Conservation (phyloP, 1,284 basidiomycete species). For the Vanrija sp. region DNA sequence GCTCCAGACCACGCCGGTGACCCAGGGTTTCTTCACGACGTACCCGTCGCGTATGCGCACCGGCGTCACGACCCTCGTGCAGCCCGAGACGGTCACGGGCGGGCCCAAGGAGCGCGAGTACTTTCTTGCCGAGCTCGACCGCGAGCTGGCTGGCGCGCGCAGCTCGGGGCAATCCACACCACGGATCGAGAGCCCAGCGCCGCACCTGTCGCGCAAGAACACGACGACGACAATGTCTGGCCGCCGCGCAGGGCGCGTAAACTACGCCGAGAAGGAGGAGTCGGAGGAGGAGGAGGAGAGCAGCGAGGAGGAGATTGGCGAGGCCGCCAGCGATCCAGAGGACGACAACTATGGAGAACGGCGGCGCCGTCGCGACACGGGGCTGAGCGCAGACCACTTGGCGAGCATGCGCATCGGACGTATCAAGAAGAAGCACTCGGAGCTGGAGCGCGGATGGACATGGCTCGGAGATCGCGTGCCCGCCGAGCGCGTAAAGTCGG, state of each 20-base stretch:
- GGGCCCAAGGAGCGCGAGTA: slow-evolving; percentile 49
- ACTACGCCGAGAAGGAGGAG: slow-evolving; percentile 81
- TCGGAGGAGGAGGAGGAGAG: slow-evolving; percentile 78
- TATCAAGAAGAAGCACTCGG: slow-evolving; percentile 51
- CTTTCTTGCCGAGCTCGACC: slow-evolving; percentile 38
- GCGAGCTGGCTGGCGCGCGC: slow-evolving; percentile 20
- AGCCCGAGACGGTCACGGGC: slow-evolving; percentile 62
- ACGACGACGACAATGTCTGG: slow-evolving; percentile 23
- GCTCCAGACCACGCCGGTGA: slow-evolving; percentile 26
- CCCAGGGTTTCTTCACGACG: slow-evolving; percentile 73
- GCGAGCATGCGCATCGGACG: slow-evolving; percentile 14
- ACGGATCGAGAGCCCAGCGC: slow-evolving; percentile 33
- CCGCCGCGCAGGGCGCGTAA: slow-evolving; percentile 63
- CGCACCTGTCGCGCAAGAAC: slow-evolving; percentile 33
- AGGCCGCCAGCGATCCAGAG: slow-evolving; percentile 62
- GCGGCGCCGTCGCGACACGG: slow-evolving; percentile 9
- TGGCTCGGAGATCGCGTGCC: slow-evolving; percentile 86
- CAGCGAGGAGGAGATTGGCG: slow-evolving; percentile 62
- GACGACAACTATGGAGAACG: slow-evolving; percentile 32
- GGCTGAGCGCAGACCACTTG: not conserved
- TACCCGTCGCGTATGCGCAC: slow-evolving; percentile 91
- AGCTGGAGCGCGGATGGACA: slow-evolving; percentile 63
- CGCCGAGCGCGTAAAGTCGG: slow-evolving; percentile 66
- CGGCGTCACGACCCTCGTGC: slow-evolving; percentile 82
- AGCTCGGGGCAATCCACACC: slow-evolving; percentile 29